Evolutionary conservation across 768 basidiomycete genomes (phyloP), one percentile per base, ranked within the genome.

Genomic region (Boletellus ananas): DNA sequence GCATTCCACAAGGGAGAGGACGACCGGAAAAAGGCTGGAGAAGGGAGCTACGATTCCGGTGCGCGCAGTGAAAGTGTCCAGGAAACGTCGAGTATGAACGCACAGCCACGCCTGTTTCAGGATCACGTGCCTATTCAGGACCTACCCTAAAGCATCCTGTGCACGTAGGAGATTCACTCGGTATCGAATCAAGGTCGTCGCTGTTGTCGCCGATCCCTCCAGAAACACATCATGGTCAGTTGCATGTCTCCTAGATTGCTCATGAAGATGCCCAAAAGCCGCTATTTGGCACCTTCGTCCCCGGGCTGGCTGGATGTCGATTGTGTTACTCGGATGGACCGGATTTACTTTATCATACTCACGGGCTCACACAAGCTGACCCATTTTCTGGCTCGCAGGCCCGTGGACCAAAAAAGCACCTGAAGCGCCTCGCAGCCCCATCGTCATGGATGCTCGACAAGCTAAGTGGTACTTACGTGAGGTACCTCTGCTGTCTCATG

Each of bases 371-470:
- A 17, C 12, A 27, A 47, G 41, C 52, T 70, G 29, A 70, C 41
- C 13, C 43, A 4, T 50, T 50, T 29, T 45, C 34, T 44, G 39
- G 66, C 59, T 59, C 60, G 18, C 60, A 96, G 94, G 93, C 83
- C 68, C 87, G 94, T 73, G 94, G 94, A 85, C 94, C 94, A 58
- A 96, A 90, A 87, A 96, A 96, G 76, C 94, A 97, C 71, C 83
- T 97, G 78, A 97, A 97, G 83, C 90, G 95, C 68, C 83, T 98
- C 52, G 85, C 86, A 60, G 96, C 96, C 55, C 96, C 96, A 57
- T 95, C 93, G 41, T 88, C 92, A 78, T 99, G 96, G 96, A 97
- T 99, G 94, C 82, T 99, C 57, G 93, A 98, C 81, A 99, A 99
- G 79, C 75, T 99, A 65, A 85, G 89, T 74, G 92, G 92, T 52